phyloP scores from a whole-genome alignment of 164 flowering plant genomes.

The Santalum album region DNA sequence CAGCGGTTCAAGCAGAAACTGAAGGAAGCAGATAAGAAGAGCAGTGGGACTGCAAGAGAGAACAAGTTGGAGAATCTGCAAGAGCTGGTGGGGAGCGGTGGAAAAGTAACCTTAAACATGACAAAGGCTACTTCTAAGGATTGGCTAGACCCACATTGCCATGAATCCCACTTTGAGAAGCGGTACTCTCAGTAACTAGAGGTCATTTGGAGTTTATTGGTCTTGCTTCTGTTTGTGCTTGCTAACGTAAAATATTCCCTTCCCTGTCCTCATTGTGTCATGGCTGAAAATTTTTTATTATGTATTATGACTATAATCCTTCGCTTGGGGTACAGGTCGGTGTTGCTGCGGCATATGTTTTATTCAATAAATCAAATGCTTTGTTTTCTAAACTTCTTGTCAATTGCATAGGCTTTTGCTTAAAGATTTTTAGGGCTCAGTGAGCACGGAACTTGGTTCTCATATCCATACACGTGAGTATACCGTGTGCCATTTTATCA shows the following conservation, averaged over 20 bases:
- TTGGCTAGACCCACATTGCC: slow-evolving; percentile 96
- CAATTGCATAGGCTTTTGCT: no score
- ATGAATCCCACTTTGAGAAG: slow-evolving; percentile 80
- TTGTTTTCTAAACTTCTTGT: no score
- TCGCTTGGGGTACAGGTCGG: not conserved
- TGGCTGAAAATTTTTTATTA: not conserved
- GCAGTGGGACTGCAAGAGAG: slow-evolving; percentile 57
- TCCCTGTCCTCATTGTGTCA: not conserved
- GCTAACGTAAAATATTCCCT: not conserved
- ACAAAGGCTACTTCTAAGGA: slow-evolving; percentile 58
- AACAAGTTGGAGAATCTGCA: slow-evolving; percentile 67
- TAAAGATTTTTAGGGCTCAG: no score
- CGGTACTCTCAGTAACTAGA: slow-evolving; percentile 21
- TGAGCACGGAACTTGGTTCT: no score
- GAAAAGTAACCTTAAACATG: slow-evolving; percentile 24
- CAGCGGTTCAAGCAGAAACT: slow-evolving; percentile 79
- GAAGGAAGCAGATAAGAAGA: slow-evolving; percentile 73
- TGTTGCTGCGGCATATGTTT: not conserved
- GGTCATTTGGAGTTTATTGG: not conserved
- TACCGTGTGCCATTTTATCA: no score
- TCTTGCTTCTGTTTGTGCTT: not conserved
- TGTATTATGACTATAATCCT: not conserved
- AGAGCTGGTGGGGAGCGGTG: slow-evolving; percentile 73
- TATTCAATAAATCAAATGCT: no score
- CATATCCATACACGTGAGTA: no score